phyloP scores from a whole-genome alignment of 805 yeast genomes.

The Scheffersomyces coipomensis region DNA sequence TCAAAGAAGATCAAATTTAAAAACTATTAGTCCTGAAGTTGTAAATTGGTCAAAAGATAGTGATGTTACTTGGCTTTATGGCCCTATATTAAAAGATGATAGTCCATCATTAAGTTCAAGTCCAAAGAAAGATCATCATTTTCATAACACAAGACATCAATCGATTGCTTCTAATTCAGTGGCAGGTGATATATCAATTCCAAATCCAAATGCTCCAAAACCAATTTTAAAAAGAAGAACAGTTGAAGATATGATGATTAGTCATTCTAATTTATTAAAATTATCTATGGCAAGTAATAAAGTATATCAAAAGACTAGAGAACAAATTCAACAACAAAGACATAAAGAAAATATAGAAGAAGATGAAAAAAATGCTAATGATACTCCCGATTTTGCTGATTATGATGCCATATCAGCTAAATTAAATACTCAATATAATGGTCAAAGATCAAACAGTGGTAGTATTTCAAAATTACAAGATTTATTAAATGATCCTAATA shows the following conservation, averaged over 20 bases:
- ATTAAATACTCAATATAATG: slow-evolving; percentile 38
- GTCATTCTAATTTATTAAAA: slow-evolving; percentile 50
- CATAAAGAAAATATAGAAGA: slow-evolving; percentile 2
- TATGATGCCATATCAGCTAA: slow-evolving; percentile 44
- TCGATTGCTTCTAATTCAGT: slow-evolving; percentile 40
- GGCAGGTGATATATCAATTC: slow-evolving; percentile 45
- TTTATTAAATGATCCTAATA: slow-evolving; percentile 5
- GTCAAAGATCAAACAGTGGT: slow-evolving; percentile 14
- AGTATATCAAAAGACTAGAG: slow-evolving; percentile 29
- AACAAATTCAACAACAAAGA: slow-evolving; percentile 15
- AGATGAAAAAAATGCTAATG: slow-evolving; percentile 5
- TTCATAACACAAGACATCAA: background rate
- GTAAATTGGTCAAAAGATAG: slow-evolving; percentile 97
- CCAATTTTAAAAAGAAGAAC: slow-evolving; percentile 88
- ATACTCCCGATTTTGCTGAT: slow-evolving; percentile 41
- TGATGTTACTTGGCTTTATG: slow-evolving; percentile 97
- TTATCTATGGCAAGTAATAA: slow-evolving; percentile 39
- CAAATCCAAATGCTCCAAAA: slow-evolving; percentile 47
- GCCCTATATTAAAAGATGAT: slow-evolving; percentile 67
- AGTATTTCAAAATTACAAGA: slow-evolving; percentile 20
- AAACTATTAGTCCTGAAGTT: slow-evolving; percentile 85
- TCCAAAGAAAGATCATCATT: background rate
- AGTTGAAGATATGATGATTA: slow-evolving; percentile 75
- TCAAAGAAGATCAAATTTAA: slow-evolving; percentile 61
- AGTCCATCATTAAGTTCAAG: slow-evolving; percentile 9